Evolutionary conservation across 129 eudicot species (phyloP).

Genomic region (Calendula officinalis): DNA sequence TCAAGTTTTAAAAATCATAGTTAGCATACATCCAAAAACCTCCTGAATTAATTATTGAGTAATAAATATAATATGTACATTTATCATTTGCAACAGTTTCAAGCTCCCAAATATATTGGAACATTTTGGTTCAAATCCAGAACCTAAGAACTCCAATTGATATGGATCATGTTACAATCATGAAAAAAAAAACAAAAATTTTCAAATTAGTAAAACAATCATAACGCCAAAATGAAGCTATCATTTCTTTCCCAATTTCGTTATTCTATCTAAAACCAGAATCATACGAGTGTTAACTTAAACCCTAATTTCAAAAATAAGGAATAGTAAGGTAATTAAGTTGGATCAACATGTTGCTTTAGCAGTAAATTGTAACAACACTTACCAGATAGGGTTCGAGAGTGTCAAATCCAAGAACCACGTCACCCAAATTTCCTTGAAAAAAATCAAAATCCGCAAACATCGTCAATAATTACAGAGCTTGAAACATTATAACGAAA

Average conservation of each 20-base stretch:
- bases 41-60: no score
- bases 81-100: no score
- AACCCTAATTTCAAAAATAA: constrained; percentile 9
- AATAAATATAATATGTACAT: no score
- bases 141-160: not conserved
- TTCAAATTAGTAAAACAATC: not conserved
- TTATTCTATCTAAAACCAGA: not conserved
- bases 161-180: not conserved
- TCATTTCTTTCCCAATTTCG: not conserved
- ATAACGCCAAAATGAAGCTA: constrained; percentile 4
- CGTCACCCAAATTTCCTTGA: constrained; percentile 88
- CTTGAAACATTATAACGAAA: not conserved
- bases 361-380: not conserved
- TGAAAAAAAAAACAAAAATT: not conserved
- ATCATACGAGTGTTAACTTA: not conserved
- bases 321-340: not conserved
- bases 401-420: constrained; percentile 96
- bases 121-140: not conserved
- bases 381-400: constrained; percentile 80
- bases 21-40: not conserved
- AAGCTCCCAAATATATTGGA: no score
- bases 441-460: constrained; percentile 1
- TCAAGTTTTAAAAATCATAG: not conserved
- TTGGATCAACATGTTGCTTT: not conserved
- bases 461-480: constrained; percentile 8